Evolutionary conservation across 1,284 basidiomycete genomes (phyloP), one percentile per base, ranked within the genome.

Genomic region (Cutaneotrichosporon curvatum): DNA sequence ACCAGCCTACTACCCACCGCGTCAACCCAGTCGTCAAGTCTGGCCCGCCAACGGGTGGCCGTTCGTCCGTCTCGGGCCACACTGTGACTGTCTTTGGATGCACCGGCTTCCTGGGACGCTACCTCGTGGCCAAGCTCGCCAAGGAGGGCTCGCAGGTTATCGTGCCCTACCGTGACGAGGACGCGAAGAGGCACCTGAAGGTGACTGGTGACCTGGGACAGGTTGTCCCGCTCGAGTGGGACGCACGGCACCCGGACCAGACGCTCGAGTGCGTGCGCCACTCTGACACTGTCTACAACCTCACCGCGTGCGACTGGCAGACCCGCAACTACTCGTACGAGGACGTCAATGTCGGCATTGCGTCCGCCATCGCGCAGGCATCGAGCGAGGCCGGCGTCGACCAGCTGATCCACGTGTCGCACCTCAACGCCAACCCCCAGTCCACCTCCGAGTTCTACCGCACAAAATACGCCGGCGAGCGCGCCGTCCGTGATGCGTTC

Each of bases 141-240:
- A 90, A 88, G 75, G 77, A 82, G 68, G 94, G 94, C 10, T 90
- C 90, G 4, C 91, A 95, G 69, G 90, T 97, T 50, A 81, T 98
- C 61, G 79, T 95, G 47, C 94, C 95, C 10, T 97, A 96, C 77
- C 81, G 95, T 28, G 91, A 97, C 61, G 89, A 94, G 69, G 91
- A 98, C 67, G 85, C 90, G 68, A 91, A 87, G 70, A 79, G 95
- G 53, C 81, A 87, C 67, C 76, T 99, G 65, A 87, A 84, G 73
- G 84, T 88, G 9, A 88, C 86, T 80, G 95, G 95, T 43, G 95
- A 99, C 75, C 78, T 98, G 47, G 95, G 95, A 23, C 91, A 96
- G 76, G 85, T 99, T 57, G 87, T 96, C 47, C 83, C 89, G 56
- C 82, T 97, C 82, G 95, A 97, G 79, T 97, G 90, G 87, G 88